These are phyloP conservation scores for Lepraria neglecta DNA, from an alignment of 495 filamentous ascomycete species.

Conservation along the genomic window DNA sequence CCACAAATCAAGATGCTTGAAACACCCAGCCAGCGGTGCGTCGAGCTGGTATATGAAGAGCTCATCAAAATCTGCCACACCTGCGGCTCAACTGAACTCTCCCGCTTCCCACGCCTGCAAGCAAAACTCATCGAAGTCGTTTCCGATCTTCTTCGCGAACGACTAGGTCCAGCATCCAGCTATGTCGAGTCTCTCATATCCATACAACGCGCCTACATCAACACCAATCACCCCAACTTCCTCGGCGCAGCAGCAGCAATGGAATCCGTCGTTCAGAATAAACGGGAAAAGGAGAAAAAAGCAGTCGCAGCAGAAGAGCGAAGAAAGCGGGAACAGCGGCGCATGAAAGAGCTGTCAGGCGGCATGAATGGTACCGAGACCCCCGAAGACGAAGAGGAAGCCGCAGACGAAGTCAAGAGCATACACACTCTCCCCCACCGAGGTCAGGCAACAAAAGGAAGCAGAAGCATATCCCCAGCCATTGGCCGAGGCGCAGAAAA, in stretches of 20 bases:
- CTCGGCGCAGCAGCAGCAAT: slow-evolving; percentile 96
- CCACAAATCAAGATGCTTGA: slow-evolving; percentile 97
- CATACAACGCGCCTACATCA: slow-evolving; percentile 97
- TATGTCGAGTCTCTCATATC: slow-evolving; percentile 97
- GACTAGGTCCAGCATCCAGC: slow-evolving; percentile 74
- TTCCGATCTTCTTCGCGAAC: slow-evolving; percentile 88
- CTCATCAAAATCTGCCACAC: slow-evolving; percentile 99
- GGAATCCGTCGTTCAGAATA: slow-evolving; percentile 88
- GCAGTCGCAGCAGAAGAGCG: slow-evolving; percentile 72
- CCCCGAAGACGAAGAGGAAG: slow-evolving; percentile 64
- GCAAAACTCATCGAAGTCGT: slow-evolving; percentile 98
- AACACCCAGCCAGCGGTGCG: slow-evolving; percentile 90
- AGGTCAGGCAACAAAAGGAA: slow-evolving; percentile 52
- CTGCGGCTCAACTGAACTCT: slow-evolving; percentile 88
- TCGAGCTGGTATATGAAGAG: slow-evolving; percentile 97
- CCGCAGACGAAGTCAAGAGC: slow-evolving; percentile 43
- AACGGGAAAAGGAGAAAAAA: slow-evolving; percentile 88
- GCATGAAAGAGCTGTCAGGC: slow-evolving; percentile 69
- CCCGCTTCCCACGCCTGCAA: slow-evolving; percentile 87
- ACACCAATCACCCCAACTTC: slow-evolving; percentile 99
- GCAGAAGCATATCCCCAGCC: slow-evolving; percentile 76
- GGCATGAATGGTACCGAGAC: slow-evolving; percentile 64
- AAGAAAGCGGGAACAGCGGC: slow-evolving; percentile 72
- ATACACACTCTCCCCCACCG: slow-evolving; percentile 50
- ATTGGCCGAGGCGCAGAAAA: slow-evolving; percentile 53